Conservation (phyloP, 192 early-diverging fungal genomes). For the Gorgonomyces haynaldii region DNA sequence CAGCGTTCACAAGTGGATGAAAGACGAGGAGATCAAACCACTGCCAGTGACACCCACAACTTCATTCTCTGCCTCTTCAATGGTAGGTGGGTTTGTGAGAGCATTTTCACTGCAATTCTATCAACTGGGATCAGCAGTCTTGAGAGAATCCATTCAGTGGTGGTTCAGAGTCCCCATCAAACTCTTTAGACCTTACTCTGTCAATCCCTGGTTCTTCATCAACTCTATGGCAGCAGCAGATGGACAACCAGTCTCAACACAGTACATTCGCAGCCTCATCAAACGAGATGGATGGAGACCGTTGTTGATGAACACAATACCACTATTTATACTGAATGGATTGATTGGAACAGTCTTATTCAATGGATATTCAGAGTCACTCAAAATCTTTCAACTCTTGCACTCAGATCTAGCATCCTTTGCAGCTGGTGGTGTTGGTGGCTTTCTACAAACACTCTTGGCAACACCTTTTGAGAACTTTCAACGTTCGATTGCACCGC, state of each 20-base stretch:
- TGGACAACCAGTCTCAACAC: slow-evolving; percentile 11
- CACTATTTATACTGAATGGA: slow-evolving; percentile 34
- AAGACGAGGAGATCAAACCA: too few species aligned
- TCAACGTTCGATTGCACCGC: slow-evolving; percentile 14
- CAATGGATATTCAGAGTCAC: slow-evolving; percentile 28
- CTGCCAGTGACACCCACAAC: too few species aligned
- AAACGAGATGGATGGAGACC: slow-evolving; percentile 25
- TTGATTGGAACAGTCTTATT: slow-evolving; percentile 38
- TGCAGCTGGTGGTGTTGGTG: slow-evolving; percentile 29
- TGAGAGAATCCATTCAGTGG: slow-evolving; percentile 24
- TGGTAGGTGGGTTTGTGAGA: slow-evolving; percentile 11
- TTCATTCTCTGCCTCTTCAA: too few species aligned
- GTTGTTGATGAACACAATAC: slow-evolving; percentile 23
- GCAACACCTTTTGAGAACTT: slow-evolving; percentile 37
- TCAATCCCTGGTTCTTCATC: slow-evolving; percentile 40
- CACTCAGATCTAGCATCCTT: slow-evolving; percentile 17
- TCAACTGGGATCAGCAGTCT: background rate
- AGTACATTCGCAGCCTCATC: slow-evolving; percentile 20
- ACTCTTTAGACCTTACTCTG: slow-evolving; percentile 32
- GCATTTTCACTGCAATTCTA: slow-evolving; percentile 1
- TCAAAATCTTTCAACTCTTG: background rate
- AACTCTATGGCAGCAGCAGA: slow-evolving; percentile 23
- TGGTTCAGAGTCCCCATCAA: slow-evolving; percentile 43
- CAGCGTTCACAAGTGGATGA: too few species aligned
- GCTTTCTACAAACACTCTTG: slow-evolving; percentile 28